Conservation (phyloP, 202 grass and related monocot genomes). For the Miscanthus sacchariflorus region DNA sequence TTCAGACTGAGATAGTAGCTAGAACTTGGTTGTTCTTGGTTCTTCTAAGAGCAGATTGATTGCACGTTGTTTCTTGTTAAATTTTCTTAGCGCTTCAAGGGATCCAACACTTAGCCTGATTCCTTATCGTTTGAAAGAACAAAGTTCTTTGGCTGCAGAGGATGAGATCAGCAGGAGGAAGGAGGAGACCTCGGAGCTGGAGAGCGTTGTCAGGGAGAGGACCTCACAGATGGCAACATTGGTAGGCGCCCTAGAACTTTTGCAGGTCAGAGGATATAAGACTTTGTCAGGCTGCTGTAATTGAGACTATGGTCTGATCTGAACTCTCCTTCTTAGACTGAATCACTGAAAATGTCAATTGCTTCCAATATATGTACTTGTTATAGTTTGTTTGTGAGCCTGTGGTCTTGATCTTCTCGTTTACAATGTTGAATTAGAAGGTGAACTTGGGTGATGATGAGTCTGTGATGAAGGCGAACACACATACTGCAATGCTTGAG, state of each 20-base stretch:
- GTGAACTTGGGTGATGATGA: slow-evolving; percentile 46
- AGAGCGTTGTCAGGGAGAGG: slow-evolving; percentile 48
- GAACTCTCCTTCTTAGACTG: neutral
- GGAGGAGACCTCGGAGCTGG: slow-evolving; percentile 55
- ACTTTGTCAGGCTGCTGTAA: neutral
- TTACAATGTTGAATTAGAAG: slow-evolving; percentile 30
- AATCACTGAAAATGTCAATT: neutral
- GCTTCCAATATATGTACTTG: neutral
- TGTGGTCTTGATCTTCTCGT: neutral
- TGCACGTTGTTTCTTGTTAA: slow-evolving; percentile 4
- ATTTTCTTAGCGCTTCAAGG: neutral
- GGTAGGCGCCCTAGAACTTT: slow-evolving; percentile 45
- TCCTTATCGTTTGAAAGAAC: slow-evolving; percentile 35
- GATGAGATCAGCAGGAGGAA: slow-evolving; percentile 58
- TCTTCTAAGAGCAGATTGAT: neutral
- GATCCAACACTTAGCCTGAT: slow-evolving; percentile 1
- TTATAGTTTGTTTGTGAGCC: neutral
- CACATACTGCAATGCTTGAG: slow-evolving; percentile 46
- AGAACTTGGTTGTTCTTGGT: neutral
- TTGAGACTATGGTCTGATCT: neutral
- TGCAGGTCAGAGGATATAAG: slow-evolving; percentile 42
- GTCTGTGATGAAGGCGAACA: slow-evolving; percentile 49
- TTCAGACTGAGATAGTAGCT: no score
- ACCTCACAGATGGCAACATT: slow-evolving; percentile 51
- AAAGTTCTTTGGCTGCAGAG: slow-evolving; percentile 45